phyloP scores from a whole-genome alignment of 2,329 filamentous ascomycete genomes.

The Scedosporium dehoogii region DNA sequence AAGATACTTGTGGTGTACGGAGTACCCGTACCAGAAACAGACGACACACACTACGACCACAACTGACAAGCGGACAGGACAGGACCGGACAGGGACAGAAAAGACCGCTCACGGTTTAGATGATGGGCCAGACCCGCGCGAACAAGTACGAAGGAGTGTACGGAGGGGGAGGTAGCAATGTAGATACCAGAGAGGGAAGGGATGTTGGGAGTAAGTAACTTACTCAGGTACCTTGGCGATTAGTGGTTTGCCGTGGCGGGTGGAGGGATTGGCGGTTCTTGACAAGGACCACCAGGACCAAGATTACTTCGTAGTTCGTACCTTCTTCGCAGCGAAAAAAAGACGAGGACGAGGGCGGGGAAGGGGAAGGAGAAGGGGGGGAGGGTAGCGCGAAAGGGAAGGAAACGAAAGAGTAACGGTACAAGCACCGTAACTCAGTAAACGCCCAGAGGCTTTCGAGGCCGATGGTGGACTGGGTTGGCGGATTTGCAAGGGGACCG shows the following conservation, averaged over 20 bases:
- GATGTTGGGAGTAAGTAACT: background rate
- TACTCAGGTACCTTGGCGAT: conserved; percentile 1
- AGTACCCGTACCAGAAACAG: conserved; percentile 1
- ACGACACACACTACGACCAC: background rate
- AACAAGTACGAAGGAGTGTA: background rate
- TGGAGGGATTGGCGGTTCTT: background rate
- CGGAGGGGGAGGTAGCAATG: background rate
- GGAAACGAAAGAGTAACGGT: conserved; percentile 1
- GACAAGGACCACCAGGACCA: background rate
- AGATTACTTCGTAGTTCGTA: background rate
- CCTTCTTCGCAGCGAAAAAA: too few species aligned
- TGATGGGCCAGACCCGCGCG: background rate
- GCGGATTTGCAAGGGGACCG: conserved; percentile 2
- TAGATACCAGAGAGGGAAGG: background rate
- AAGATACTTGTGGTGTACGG: conserved; percentile 5
- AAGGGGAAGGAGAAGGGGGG: background rate
- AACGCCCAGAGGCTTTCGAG: background rate
- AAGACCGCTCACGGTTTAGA: background rate
- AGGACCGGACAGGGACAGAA: background rate
- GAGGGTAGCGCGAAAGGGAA: background rate
- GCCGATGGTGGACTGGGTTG: background rate
- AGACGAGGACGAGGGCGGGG: background rate
- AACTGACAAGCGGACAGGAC: background rate
- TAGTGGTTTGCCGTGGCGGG: background rate
- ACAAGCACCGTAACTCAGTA: conserved; percentile 4